Evolutionary conservation across 2,329 filamentous ascomycete species (phyloP).

Genomic region (Huntiella savannae): DNA sequence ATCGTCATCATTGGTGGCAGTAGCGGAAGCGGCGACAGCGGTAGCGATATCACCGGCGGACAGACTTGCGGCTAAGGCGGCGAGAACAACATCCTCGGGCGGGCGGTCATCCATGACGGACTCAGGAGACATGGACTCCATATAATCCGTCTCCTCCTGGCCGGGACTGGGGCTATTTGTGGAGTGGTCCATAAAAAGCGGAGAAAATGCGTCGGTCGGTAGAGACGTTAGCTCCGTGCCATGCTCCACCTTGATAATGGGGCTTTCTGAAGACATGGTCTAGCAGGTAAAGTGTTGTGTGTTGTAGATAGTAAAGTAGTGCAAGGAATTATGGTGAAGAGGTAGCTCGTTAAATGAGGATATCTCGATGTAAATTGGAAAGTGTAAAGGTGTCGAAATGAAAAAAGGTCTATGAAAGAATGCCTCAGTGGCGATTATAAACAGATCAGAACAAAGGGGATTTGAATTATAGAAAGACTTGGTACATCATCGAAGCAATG

Average conservation of each 20-base stretch:
- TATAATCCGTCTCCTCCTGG: slow-evolving; percentile 22
- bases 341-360: too few relatives aligned
- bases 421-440: slow-evolving; percentile 3
- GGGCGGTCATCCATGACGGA: slow-evolving; percentile 18
- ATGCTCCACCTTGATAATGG: slow-evolving; percentile 31
- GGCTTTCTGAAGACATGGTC: slow-evolving; percentile 15
- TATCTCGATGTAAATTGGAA: background rate
- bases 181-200: slow-evolving; percentile 24
- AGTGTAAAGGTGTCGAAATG: background rate
- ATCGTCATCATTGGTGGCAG: slow-evolving; percentile 12
- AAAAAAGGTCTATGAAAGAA: slow-evolving; percentile 1
- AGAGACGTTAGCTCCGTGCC: slow-evolving; percentile 35
- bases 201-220: slow-evolving; percentile 28
- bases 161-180: slow-evolving; percentile 16
- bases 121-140: slow-evolving; percentile 28
- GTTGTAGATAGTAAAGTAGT: background rate
- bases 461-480: background rate
- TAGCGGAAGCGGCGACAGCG: slow-evolving; percentile 11
- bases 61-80: slow-evolving; percentile 12
- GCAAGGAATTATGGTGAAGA: background rate
- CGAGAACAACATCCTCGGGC: slow-evolving; percentile 15
- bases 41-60: slow-evolving; percentile 8
- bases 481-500: background rate
- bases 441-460: background rate
- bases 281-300: background rate